Evolutionary conservation across 345 rosid genomes (phyloP), one percentile per base, ranked within the genome.

Genomic region (Salix caprea): DNA sequence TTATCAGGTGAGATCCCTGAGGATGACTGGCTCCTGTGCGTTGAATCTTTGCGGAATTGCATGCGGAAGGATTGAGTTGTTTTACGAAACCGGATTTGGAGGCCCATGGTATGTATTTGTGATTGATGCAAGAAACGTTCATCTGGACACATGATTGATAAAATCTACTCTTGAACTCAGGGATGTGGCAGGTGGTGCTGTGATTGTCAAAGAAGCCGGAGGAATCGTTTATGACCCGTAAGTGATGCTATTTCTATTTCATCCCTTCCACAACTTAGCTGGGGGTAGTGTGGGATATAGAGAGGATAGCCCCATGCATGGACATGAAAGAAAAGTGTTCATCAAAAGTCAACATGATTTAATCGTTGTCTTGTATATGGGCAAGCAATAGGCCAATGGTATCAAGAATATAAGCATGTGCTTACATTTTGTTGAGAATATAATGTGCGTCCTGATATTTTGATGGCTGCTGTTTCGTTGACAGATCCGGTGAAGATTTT

Each of bases 11-110:
- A 86, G 99, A 83, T 93, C 98, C 13, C 78, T 96, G 69, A 88
- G 99, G 78, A 93, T 95, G 96, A 84, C 88, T 64, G 99, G 99
- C 65, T 96, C 98, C 2, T 96, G 99, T 70, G 99, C 99, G 50
- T 79, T 93, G 80, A 87, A 96, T 87, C 99, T 93, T 28, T 96
- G 99, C 42, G 94, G 96, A 42, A 75, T 96, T n/a, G 99, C 98
- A 0, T 91, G 96, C 74, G 96, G 98, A 78, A 89, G 99, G 80
- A 85, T 80, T 65, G 99, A 93, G 80, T 81, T 96, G 76, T 92
- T 96, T 80, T 93, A 92, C 69, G 90, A 88, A 86, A 34, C 86
- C 15, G 98, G 97, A 68, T 93, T 79, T 24, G 99, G 99, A 24
- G 98, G 99, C 74, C 97, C 97, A 77, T 96, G 99, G 99, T 95